Base-by-base conservation (phyloP, 306 rosid species). In the Cyamopsis tetragonoloba region DNA sequence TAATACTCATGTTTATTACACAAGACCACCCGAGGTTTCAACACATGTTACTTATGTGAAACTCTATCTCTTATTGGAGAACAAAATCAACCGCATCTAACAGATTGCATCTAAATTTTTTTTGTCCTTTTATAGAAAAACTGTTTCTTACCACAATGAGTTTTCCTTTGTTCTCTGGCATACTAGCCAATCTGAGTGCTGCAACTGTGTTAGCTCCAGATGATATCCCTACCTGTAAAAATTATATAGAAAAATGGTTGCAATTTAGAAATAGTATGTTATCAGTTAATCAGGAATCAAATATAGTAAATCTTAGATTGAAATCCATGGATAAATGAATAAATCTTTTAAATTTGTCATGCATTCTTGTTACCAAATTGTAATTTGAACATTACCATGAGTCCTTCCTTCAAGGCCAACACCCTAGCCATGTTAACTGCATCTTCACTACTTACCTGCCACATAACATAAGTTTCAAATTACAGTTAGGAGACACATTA, bases 171-270 rank as follows among this genome's bases (percentile, higher is more conserved):
- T 93, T 93, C 67, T 93, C 96, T 3, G 99, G 99, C 74, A 79
- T 62, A 47, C 70, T 79, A 17, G 99, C 99, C 48, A 93, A 86
- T 73, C 60, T 81, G 47, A 93, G 80, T 19, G 97, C 97, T 5
- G 97, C 99, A 48, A 93, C 81, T 4, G 97, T 93, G 65, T 93
- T 93, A 60, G 99, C 97, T 70, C 97, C 96, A 0, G 97, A 93
- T 37, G 97, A 93, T 78, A 90, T 93, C 19, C 99, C 97, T 4
- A 93, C 97, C 99, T 93, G 76, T n/a, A 71, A 81, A 41, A 14
- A 1, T 54, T 18, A 27, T 13, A 73, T 54, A 26, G 6, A 34
- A 69, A 72, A 15, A 41, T 2, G 43, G 39, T 50, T 41, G 26
- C 5, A 60, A 14, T 67, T 46, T 55, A 3, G 18, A 55, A 34